Evolutionary conservation across 2,329 filamentous ascomycete genomes (phyloP).

Genomic region (Dactylellina parvicollis): DNA sequence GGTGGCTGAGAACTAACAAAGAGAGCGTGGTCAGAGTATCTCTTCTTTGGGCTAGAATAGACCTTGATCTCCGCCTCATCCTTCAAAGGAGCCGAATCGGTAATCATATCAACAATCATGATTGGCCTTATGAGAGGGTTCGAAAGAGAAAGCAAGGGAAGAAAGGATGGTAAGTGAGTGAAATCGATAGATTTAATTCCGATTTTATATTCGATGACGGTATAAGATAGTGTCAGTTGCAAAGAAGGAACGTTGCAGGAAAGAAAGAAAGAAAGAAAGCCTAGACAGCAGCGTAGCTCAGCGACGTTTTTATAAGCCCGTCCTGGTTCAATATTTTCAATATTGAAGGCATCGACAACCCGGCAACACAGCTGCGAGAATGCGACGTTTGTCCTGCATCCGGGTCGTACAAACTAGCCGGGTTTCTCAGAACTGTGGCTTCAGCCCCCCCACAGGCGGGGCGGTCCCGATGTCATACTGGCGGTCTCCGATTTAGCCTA

Average conservation of each 20-base stretch:
- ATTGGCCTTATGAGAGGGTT: neutral
- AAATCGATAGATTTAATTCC: too few relatives aligned
- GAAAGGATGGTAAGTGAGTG: neutral
- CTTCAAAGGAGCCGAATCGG: neutral
- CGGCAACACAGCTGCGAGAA: slow-evolving; percentile 8
- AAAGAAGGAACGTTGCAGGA: neutral
- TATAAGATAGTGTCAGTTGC: too few relatives aligned
- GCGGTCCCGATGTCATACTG: neutral
- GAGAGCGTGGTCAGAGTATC: neutral
- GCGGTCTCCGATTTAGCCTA: too few relatives aligned
- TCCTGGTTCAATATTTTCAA: neutral
- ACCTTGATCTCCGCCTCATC: neutral
- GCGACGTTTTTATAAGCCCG: too few relatives aligned
- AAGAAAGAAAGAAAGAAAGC: neutral
- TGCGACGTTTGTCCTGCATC: slow-evolving; percentile 25
- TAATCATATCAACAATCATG: neutral
- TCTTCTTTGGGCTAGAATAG: neutral
- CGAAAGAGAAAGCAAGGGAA: neutral
- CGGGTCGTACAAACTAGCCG: slow-evolving; percentile 4
- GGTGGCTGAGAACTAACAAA: slow-evolving; percentile 9
- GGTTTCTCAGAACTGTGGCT: neutral
- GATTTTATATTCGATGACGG: too few relatives aligned
- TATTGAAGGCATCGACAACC: neutral
- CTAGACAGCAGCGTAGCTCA: neutral
- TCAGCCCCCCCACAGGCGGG: neutral